Base-by-base conservation (phyloP, 352 stramenopile genomes). In the Phytophthora foliorum region DNA sequence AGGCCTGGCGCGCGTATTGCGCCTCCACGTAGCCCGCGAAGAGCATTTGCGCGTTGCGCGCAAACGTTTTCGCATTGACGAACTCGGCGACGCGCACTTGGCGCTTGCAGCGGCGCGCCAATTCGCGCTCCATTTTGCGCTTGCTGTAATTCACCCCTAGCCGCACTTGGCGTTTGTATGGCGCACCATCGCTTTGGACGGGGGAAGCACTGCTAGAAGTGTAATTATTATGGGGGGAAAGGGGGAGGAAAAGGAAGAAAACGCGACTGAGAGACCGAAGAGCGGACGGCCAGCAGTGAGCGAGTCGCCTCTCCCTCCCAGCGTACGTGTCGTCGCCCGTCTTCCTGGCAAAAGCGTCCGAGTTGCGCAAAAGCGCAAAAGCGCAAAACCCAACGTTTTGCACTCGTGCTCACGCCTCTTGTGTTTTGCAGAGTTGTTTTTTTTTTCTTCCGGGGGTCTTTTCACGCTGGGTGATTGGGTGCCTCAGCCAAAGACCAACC, bases 11-110 rank as follows among this genome's bases (percentile, higher is more conserved):
- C 52, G 61, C 74, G 56, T 70, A 78, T 41, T 69, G 38, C 50
- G 53, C 45, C 58, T 82, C 74, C 22, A 82, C 44, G 19, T 63
- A 67, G n/a, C 74, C 70, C 9, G 45, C 50, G 38, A 82, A 81
- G 6, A 79, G 55, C 21, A 44, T 57, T 24, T 32, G 32, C 25
- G 57, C 52, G 4, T 27, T 41, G 6, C 48, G 32, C n/a, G n/a
- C n/a, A n/a, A n/a, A n/a, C n/a, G n/a, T n/a, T n/a, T n/a, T n/a
- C n/a, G n/a, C n/a, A n/a, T n/a, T n/a, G n/a, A n/a, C 55, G 44
- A 78, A 72, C 32, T 78, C 70, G 3, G 70, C 54, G 11, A 75
- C 65, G 22, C 70, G 59, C 29, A 77, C 65, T 52, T 41, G 27
- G 44, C 54, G 69, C 19, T 27, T 36, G 52, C 69, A 77, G 16